Conservation (phyloP, 2,329 filamentous ascomycete genomes). For the Thermoascus crustaceus region DNA sequence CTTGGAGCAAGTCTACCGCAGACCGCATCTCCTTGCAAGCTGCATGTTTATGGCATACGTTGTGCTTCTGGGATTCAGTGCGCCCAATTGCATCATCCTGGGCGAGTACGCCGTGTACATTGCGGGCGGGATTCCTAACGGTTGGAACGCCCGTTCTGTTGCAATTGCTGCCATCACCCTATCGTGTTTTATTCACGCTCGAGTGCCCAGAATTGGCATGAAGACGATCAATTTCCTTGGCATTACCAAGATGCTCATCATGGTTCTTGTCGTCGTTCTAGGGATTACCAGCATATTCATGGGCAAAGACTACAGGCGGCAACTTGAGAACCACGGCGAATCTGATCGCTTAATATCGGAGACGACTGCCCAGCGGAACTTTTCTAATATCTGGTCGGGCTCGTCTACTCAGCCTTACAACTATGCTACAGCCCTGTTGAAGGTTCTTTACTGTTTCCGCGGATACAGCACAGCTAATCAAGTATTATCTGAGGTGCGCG, state of each 20-base stretch:
- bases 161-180: conserved; percentile 30
- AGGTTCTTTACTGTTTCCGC: conserved; percentile 49
- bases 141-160: conserved; percentile 33
- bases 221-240: conserved; percentile 39
- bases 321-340: too few species aligned
- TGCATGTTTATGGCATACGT: conserved; percentile 42
- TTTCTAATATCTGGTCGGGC: conserved; percentile 7
- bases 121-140: conserved; percentile 19
- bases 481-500: conserved; percentile 46
- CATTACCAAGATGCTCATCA: conserved; percentile 38
- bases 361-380: conserved; percentile 8
- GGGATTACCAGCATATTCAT: conserved; percentile 16
- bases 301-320: too few species aligned
- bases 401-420: conserved; percentile 30
- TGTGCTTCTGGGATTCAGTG: conserved; percentile 37
- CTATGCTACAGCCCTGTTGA: conserved; percentile 46
- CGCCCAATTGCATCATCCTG: conserved; percentile 35
- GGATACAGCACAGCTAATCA: conserved; percentile 48
- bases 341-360: too few species aligned
- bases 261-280: conserved; percentile 24
- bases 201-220: conserved; percentile 22
- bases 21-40: conserved; percentile 39
- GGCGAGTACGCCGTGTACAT: conserved; percentile 36
- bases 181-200: conserved; percentile 1
- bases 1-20: conserved; percentile 39